A percentile compares a stretch with the other conserved stretches of the same genome.
Evolutionary conservation across 306 rosid species (phyloP).

Genomic region (Trifolium fragiferum): DNA sequence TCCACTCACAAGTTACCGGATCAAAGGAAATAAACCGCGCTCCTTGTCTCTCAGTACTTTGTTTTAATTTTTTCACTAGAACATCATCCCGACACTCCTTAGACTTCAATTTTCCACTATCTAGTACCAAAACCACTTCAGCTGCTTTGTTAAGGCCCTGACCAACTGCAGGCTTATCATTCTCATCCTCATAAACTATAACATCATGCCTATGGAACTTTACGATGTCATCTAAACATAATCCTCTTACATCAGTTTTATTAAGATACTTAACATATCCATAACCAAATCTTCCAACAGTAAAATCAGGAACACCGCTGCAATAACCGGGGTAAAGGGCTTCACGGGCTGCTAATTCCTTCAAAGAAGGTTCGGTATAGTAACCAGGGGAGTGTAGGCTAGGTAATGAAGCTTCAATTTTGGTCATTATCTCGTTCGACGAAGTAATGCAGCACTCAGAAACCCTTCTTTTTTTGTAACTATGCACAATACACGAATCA

Average conservation of each 20-base stretch:
- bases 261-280: constrained; percentile 73
- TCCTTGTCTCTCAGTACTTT: constrained; percentile 63
- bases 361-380: constrained; percentile 63
- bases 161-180: constrained; percentile 73
- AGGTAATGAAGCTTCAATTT: constrained; percentile 57
- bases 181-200: constrained; percentile 73
- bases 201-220: constrained; percentile 73
- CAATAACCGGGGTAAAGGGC: constrained; percentile 72
- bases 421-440: constrained; percentile 41
- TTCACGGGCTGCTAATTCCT: constrained; percentile 59
- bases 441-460: constrained; percentile 33
- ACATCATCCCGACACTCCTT: constrained; percentile 45
- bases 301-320: constrained; percentile 68
- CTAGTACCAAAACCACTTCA: constrained; percentile 82
- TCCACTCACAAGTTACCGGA: constrained; percentile 72
- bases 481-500: constrained; percentile 41
- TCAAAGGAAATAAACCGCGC: constrained; percentile 81
- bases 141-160: constrained; percentile 89
- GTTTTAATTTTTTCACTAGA: constrained; percentile 60
- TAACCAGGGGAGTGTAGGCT: constrained; percentile 56
- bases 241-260: constrained; percentile 73
- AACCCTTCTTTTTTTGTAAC: constrained; percentile 61
- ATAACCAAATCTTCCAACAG: constrained; percentile 77
- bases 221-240: constrained; percentile 65
- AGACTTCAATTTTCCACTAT: constrained; percentile 41